These are phyloP conservation scores for Linnemannia hyalina DNA, from an alignment of 192 early-diverging fungal species.

Conservation along the genomic window DNA sequence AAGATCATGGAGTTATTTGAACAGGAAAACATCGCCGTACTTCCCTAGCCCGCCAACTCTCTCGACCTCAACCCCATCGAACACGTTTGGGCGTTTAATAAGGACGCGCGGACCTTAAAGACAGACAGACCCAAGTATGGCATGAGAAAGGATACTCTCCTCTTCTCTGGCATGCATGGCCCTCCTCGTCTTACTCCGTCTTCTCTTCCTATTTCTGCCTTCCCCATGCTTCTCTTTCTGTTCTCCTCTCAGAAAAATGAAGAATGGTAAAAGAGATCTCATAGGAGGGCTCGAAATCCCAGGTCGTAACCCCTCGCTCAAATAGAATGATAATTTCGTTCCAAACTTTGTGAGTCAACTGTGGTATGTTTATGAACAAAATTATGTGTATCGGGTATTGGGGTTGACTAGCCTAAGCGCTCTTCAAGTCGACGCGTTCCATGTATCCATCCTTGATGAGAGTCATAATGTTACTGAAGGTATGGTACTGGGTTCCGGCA, in stretches of 20 bases:
- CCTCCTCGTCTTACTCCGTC: too few species aligned
- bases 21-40: neutral
- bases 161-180: too few species aligned
- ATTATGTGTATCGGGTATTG: neutral
- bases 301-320: too few species aligned
- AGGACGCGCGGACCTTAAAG: too few species aligned
- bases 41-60: neutral
- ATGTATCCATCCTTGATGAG: constrained; percentile 18
- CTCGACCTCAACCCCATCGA: constrained; percentile 16
- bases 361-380: neutral
- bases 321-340: too few species aligned
- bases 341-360: neutral
- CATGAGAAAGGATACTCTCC: too few species aligned
- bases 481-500: constrained; percentile 31
- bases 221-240: too few species aligned
- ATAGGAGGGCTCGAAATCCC: too few species aligned
- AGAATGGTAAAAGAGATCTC: too few species aligned
- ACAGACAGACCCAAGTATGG: too few species aligned
- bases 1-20: constrained; percentile 3
- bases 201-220: too few species aligned
- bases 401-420: neutral
- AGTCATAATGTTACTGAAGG: constrained; percentile 20
- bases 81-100: constrained; percentile 13
- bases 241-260: too few species aligned
- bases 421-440: constrained; percentile 2